Base-by-base conservation (phyloP, 345 rosid genomes). In the Salix koriyanagi region DNA sequence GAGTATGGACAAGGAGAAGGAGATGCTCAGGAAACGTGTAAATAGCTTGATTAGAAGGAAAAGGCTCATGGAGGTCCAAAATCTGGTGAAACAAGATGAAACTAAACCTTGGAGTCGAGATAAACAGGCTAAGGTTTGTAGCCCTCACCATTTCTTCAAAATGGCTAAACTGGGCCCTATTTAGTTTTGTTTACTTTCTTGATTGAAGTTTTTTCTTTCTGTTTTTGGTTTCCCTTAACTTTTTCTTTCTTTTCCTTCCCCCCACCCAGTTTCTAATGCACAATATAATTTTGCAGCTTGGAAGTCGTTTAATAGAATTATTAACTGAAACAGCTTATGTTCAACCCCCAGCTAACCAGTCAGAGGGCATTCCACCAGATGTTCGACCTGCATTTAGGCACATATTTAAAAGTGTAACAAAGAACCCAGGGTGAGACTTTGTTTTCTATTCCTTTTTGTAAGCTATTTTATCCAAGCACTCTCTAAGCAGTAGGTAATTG, bases 311-410 rank as follows among this genome's bases (percentile, higher is more conserved):
- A 80, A 77, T 93, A 70, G 94, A 91, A 78, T 85, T 95, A 71
- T 76, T 95, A 81, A 91, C 86, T 25, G 97, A 91, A 85, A 70
- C 94, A 74, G 97, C 99, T 77, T 90, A 83, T 85, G 90, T 95
- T 36, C 99, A 93, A 84, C 87, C 93, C 86, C 97, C 99, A 2
- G 74, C 85, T 68, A 80, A 85, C 74, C 97, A 89, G 83, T 83
- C 87, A 77, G 90, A 81, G 12, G 93, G 90, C 74, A 61, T 82
- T 75, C 90, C 94, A 58, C 99, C 93, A 5, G 96, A 90, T 82
- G 83, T 95, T 77, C 97, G 97, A 69, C 99, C 99, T 76, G 99
- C 99, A 37, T 93, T 95, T 81, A 89, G 85, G 65, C 99, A 95
- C 80, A 88, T 54, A 76, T 85, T 88, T 76, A 93, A 87, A 86